Percentiles rank a stretch among this genome's conserved stretches.
These are phyloP conservation scores for Lophiostoma macrostomum DNA, from an alignment of 495 filamentous ascomycete genomes.

Conservation along the genomic window DNA sequence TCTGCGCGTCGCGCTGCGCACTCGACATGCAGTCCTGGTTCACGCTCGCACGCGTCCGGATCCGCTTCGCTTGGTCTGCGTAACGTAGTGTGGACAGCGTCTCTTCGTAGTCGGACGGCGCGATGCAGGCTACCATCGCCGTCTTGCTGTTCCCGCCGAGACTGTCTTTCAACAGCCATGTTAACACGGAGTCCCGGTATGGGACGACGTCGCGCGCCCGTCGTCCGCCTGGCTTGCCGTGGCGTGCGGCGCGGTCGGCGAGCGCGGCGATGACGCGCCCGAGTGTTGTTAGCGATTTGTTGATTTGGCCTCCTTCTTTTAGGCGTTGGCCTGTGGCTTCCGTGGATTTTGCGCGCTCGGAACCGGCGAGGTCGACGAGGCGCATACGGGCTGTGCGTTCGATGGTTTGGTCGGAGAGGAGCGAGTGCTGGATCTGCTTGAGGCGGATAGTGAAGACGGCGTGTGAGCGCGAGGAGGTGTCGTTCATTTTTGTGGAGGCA, in stretches of 20 bases:
- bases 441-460: slow-evolving; percentile 97
- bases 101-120: slow-evolving; percentile 94
- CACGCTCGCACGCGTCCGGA: slow-evolving; percentile 92
- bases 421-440: slow-evolving; percentile 93
- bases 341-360: slow-evolving; percentile 90
- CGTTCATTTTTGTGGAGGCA: slow-evolving; percentile 99
- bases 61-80: slow-evolving; percentile 95
- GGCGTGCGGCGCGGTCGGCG: slow-evolving; percentile 83
- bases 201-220: slow-evolving; percentile 68
- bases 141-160: slow-evolving; percentile 96
- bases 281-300: slow-evolving; percentile 94
- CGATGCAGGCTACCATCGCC: slow-evolving; percentile 97
- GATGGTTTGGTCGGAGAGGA: slow-evolving; percentile 91
- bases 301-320: slow-evolving; percentile 95
- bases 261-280: slow-evolving; percentile 96
- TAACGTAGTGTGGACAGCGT: slow-evolving; percentile 94
- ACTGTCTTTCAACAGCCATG: slow-evolving; percentile 93
- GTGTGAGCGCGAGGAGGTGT: slow-evolving; percentile 89
- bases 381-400: slow-evolving; percentile 91
- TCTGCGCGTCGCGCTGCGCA: slow-evolving; percentile 89
- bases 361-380: slow-evolving; percentile 91
- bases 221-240: slow-evolving; percentile 36
- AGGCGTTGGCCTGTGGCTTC: slow-evolving; percentile 89
- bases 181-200: slow-evolving; percentile 95
- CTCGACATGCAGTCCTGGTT: slow-evolving; percentile 88